Percentiles rank a stretch among this genome's conserved stretches.
Evolutionary conservation across 169 alveolate genomes (phyloP).

Genomic region (Plasmodium adleri): DNA sequence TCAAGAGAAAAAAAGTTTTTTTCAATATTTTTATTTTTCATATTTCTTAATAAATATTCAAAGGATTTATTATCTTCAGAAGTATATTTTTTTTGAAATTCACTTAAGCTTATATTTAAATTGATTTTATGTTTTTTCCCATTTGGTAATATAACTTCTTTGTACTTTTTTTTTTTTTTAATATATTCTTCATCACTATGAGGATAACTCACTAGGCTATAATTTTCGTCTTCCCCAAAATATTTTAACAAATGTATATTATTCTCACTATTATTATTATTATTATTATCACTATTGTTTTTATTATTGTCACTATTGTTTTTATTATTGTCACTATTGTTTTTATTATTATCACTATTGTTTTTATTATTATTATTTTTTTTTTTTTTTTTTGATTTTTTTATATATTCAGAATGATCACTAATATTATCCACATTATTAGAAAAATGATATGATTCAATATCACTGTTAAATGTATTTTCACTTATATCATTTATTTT

Average conservation of each 20-base stretch:
- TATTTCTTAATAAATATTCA: conserved; percentile 77
- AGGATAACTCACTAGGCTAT: too few species aligned
- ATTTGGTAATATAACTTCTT: conserved; percentile 37
- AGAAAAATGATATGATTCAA: neutral
- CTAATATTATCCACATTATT: conserved; percentile 11
- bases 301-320: too few species aligned
- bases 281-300: neutral
- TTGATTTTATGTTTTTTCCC: conserved; percentile 80
- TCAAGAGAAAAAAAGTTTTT: conserved; percentile 77
- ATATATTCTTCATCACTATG: too few species aligned
- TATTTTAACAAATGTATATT: conserved; percentile 19
- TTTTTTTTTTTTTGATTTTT: neutral
- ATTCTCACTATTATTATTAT: neutral
- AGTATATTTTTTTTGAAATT: conserved; percentile 80
- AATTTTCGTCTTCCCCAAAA: too few species aligned
- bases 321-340: neutral
- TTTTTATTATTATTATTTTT: neutral
- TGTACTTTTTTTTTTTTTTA: conserved; percentile 56
- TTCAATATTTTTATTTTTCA: conserved; percentile 61
- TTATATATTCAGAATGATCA: conserved; percentile 2
- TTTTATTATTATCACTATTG: neutral
- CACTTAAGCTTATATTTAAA: conserved; percentile 80
- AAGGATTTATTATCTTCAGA: conserved; percentile 85
- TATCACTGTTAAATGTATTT: neutral
- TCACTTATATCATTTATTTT: neutral